These are phyloP conservation scores for Skeletonema tropicum DNA, from an alignment of 108 stramenopile genomes.

Conservation along the genomic window DNA sequence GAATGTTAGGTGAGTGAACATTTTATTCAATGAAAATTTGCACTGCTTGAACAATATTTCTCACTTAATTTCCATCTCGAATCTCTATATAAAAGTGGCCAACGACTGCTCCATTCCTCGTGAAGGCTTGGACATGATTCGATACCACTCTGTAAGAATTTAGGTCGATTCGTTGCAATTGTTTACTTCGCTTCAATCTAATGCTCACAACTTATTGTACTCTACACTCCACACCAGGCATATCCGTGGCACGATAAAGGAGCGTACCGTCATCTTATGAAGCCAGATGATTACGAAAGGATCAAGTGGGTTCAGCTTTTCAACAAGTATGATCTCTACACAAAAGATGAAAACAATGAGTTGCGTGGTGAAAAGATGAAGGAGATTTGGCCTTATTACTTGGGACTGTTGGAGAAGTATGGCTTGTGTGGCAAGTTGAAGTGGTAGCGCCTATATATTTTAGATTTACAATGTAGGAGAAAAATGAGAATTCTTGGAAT, in stretches of 20 bases:
- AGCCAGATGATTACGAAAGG: constrained; percentile 59
- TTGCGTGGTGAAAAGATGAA: constrained; percentile 48
- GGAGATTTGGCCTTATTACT: constrained; percentile 72
- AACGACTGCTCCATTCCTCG: constrained; percentile 63
- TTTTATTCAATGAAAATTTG: neutral
- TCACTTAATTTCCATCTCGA: neutral
- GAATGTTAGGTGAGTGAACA: constrained; percentile 57
- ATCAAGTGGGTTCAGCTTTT: constrained; percentile 75
- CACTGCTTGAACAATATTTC: neutral
- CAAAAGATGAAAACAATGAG: constrained; percentile 70
- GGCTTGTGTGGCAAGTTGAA: constrained; percentile 67
- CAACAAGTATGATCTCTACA: constrained; percentile 81
- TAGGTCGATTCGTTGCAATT: too few relatives aligned
- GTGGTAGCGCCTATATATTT: constrained; percentile 53
- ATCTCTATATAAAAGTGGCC: constrained; percentile 34
- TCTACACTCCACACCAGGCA: neutral
- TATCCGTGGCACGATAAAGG: neutral
- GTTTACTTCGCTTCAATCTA: neutral
- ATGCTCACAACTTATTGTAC: neutral
- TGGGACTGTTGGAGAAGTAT: constrained; percentile 71
- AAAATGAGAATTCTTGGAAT: too few relatives aligned
- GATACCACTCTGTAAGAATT: constrained; percentile 56
- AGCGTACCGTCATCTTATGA: constrained; percentile 21
- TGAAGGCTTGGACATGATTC: constrained; percentile 81
- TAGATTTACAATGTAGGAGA: neutral